phyloP scores from a whole-genome alignment of 495 filamentous ascomycete species.

The Cudoniella acicularis region DNA sequence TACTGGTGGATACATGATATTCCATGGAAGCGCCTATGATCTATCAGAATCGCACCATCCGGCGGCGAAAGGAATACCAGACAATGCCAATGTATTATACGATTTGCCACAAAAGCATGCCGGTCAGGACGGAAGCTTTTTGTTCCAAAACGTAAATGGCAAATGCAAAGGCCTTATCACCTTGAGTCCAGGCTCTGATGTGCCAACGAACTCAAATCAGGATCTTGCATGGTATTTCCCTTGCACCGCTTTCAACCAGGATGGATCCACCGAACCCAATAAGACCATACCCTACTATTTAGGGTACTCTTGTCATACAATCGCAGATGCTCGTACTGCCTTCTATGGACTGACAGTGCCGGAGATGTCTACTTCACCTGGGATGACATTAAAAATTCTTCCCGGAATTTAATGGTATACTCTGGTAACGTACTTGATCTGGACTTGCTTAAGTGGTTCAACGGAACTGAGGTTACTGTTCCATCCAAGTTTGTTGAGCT shows the following conservation, averaged over 20 bases:
- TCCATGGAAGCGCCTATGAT: conserved; percentile 87
- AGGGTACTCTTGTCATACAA: conserved; percentile 91
- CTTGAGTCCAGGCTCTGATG: conserved; percentile 60
- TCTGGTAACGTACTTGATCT: conserved; percentile 91
- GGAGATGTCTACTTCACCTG: conserved; percentile 93
- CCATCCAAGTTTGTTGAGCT: conserved; percentile 78
- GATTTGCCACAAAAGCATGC: conserved; percentile 77
- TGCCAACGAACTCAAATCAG: conserved; percentile 69
- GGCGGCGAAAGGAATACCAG: conserved; percentile 71
- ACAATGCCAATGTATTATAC: conserved; percentile 73
- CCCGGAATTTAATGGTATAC: conserved; percentile 87
- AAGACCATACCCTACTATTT: conserved; percentile 66
- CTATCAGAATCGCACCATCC: conserved; percentile 70
- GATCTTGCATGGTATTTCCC: conserved; percentile 97
- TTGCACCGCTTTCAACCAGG: conserved; percentile 86
- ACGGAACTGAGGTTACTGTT: conserved; percentile 74
- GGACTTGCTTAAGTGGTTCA: conserved; percentile 88
- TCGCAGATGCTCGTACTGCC: conserved; percentile 53
- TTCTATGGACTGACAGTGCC: conserved; percentile 66
- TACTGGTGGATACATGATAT: conserved; percentile 82
- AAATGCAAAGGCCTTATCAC: conserved; percentile 92
- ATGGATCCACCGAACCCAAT: conserved; percentile 79
- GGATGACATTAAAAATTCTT: conserved; percentile 86
- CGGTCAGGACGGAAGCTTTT: conserved; percentile 88
- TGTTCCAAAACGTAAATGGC: conserved; percentile 99